Evolutionary conservation across 2,329 filamentous ascomycete genomes (phyloP).

Genomic region (Sclerotinia trifoliorum): DNA sequence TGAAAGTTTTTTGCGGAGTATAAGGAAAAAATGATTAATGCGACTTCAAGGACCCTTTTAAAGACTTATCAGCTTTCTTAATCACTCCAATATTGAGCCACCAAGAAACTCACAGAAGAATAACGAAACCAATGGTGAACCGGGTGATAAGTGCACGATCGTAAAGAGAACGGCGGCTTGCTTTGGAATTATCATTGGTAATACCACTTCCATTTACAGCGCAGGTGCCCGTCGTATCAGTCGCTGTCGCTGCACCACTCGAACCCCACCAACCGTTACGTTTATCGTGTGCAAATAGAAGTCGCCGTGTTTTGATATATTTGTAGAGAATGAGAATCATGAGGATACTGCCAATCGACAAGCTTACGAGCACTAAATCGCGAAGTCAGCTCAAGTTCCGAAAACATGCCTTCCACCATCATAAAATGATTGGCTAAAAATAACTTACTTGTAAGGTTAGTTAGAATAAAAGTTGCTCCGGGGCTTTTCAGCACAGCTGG

Average conservation of each 20-base stretch:
- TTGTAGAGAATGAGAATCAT: constrained; percentile 44
- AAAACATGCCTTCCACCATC: background rate
- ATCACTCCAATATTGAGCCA: background rate
- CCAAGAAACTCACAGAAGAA: constrained; percentile 38
- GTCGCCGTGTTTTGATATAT: constrained; percentile 44
- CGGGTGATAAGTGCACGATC: constrained; percentile 48
- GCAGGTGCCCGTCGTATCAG: constrained; percentile 22
- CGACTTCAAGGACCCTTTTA: constrained; percentile 41
- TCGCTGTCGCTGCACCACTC: constrained; percentile 22
- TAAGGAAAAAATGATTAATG: constrained; percentile 44
- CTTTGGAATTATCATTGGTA: constrained; percentile 3
- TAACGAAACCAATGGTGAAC: constrained; percentile 47
- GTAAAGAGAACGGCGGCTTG: constrained; percentile 42
- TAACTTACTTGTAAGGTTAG: constrained; percentile 43
- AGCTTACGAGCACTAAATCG: constrained; percentile 44
- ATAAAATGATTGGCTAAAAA: background rate
- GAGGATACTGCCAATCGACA: constrained; percentile 42
- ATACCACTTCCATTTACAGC: constrained; percentile 14
- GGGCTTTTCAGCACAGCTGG: constrained; percentile 36
- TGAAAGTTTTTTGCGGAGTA: constrained; percentile 39
- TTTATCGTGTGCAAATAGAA: constrained; percentile 38
- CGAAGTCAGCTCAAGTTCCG: background rate
- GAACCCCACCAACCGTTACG: constrained; percentile 37
- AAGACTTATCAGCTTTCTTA: constrained; percentile 5
- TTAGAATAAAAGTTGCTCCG: constrained; percentile 40